A percentile compares a stretch with the other conserved stretches of the same genome.
phyloP scores from a whole-genome alignment of 78 protist species.

The Chrysochromulina tobinii region DNA sequence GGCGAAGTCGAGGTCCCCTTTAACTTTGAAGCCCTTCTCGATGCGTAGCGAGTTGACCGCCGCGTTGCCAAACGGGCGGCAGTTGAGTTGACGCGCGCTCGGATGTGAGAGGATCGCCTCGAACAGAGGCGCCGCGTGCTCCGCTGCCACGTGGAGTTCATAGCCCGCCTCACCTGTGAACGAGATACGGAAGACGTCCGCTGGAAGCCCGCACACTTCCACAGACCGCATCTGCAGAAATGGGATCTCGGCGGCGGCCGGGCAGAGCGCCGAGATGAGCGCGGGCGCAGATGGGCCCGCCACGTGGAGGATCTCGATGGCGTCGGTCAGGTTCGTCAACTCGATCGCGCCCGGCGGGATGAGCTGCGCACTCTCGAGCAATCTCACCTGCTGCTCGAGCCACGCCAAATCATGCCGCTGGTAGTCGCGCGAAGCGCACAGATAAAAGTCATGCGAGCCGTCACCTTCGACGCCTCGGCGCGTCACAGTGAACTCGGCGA shows the following conservation, averaged over 20 bases:
- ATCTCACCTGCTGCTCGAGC: neutral
- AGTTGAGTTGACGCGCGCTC: neutral
- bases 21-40: neutral
- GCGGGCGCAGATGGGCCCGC: neutral
- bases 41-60: constrained; percentile 26
- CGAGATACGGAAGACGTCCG: neutral
- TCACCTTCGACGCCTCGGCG: neutral
- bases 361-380: neutral
- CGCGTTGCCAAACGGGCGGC: neutral
- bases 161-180: constrained; percentile 11
- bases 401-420: neutral
- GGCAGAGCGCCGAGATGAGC: neutral
- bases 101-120: neutral
- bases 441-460: neutral
- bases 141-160: neutral
- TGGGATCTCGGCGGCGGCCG: neutral
- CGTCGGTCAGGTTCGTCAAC: neutral
- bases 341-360: neutral
- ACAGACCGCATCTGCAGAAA: neutral
- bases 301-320: neutral
- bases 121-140: neutral
- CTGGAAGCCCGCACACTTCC: neutral
- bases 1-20: neutral
- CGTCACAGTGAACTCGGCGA: constrained; percentile 7
- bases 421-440: neutral